A percentile compares a stretch with the other conserved stretches of the same genome.
Conservation (phyloP, 2,329 filamentous ascomycete genomes). For the Pseudocercospora crystallina region DNA sequence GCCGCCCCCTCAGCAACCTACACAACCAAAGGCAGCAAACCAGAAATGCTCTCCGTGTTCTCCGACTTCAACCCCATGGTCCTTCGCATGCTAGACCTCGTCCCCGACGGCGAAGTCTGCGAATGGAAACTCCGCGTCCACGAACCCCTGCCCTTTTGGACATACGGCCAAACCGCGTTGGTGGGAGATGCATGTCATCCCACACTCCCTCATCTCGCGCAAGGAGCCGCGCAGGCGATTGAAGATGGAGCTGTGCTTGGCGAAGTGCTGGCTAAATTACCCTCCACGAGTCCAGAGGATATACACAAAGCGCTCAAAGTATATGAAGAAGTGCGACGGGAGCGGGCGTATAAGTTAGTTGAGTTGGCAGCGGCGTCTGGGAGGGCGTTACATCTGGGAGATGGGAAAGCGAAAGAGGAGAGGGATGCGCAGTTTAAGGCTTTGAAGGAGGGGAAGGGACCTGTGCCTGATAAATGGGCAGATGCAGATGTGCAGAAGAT, state of each 20-base stretch:
- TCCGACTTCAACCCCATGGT: constrained; percentile 62
- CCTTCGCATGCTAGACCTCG: constrained; percentile 59
- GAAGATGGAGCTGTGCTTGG: constrained; percentile 61
- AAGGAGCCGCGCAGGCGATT: constrained; percentile 65
- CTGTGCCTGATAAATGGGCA: constrained; percentile 54
- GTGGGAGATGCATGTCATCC: constrained; percentile 64
- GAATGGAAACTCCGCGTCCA: constrained; percentile 67
- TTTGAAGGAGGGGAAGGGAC: constrained; percentile 41
- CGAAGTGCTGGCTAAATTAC: constrained; percentile 51
- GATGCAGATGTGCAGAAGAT: constrained; percentile 52
- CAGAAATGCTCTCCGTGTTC: constrained; percentile 61
- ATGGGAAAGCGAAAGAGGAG: constrained; percentile 59
- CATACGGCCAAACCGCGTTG: constrained; percentile 53
- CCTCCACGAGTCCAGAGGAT: constrained; percentile 45
- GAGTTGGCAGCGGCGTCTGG: constrained; percentile 58
- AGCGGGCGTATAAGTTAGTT: constrained; percentile 57
- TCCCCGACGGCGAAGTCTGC: constrained; percentile 64
- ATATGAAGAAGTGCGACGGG: constrained; percentile 58
- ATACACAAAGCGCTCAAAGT: constrained; percentile 56
- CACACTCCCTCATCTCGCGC: constrained; percentile 63
- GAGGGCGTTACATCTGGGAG: constrained; percentile 56
- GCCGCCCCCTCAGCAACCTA: constrained; percentile 60
- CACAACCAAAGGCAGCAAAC: constrained; percentile 62
- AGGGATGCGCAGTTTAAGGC: constrained; percentile 56
- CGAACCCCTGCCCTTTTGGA: constrained; percentile 62